phyloP scores from a whole-genome alignment of 2,329 filamentous ascomycete species.

The Stemphylium beticola region DNA sequence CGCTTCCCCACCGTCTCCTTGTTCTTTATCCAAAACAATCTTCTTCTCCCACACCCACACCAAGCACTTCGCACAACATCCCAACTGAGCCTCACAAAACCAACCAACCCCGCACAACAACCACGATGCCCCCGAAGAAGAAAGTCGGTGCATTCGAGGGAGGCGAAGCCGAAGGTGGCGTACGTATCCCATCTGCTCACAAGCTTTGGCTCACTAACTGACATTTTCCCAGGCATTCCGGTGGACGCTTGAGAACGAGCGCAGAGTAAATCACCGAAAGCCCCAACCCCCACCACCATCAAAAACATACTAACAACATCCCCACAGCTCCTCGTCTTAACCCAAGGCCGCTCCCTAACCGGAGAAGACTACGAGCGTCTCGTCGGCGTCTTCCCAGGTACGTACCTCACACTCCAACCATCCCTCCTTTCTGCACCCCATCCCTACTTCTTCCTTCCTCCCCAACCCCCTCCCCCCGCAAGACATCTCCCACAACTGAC shows the following conservation, averaged over 20 bases:
- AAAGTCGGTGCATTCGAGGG: too few relatives aligned
- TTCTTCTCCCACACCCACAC: not conserved
- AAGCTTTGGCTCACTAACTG: not conserved
- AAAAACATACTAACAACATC: conserved; percentile 4
- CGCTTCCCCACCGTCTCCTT: too few relatives aligned
- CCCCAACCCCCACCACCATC: conserved; percentile 26
- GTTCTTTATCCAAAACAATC: too few relatives aligned
- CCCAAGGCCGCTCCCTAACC: conserved; percentile 18
- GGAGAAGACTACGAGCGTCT: conserved; percentile 23
- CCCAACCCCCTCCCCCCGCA: not conserved
- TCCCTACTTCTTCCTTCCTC: not conserved
- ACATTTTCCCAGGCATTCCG: conserved; percentile 13
- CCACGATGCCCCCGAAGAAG: too few relatives aligned
- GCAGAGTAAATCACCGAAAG: conserved; percentile 1
- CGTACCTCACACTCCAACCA: not conserved
- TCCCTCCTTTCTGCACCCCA: not conserved
- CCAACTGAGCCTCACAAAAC: too few relatives aligned
- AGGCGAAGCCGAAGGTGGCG: too few relatives aligned
- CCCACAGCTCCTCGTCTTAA: conserved; percentile 31
- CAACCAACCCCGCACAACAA: too few relatives aligned
- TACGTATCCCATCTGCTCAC: too few relatives aligned
- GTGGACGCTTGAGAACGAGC: conserved; percentile 24
- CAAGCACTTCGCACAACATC: not conserved
- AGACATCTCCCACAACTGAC: too few relatives aligned
- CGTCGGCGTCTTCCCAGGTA: conserved; percentile 23